A percentile compares a stretch with the other conserved stretches of the same genome.
Conservation (phyloP, 345 rosid genomes). For the Combretum micranthum region DNA sequence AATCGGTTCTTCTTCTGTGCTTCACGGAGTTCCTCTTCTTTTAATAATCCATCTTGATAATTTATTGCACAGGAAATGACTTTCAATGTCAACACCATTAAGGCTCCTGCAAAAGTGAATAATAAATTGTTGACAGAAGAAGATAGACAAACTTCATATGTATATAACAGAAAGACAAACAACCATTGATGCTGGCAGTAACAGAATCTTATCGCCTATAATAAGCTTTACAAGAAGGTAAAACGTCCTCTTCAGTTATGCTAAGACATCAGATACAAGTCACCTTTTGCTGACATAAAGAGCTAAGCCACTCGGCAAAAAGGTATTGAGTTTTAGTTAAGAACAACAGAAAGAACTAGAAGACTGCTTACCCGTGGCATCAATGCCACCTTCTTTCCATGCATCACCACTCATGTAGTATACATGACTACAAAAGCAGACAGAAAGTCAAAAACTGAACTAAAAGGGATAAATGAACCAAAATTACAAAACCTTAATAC, state of each 20-base stretch:
- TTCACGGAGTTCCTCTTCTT: conserved; percentile 71
- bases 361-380: conserved; percentile 71
- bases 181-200: too few relatives aligned
- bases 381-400: conserved; percentile 99
- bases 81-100: conserved; percentile 93
- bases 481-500: too few relatives aligned
- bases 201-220: too few relatives aligned
- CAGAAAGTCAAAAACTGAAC: conserved; percentile 25
- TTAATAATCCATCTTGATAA: conserved; percentile 72
- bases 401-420: conserved; percentile 99
- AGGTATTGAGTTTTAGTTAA: not conserved
- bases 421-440: conserved; percentile 62
- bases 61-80: conserved; percentile 90
- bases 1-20: conserved; percentile 79
- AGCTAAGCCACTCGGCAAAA: too few relatives aligned
- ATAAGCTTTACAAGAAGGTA: too few relatives aligned
- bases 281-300: too few relatives aligned
- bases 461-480: not conserved
- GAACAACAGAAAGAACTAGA: not conserved
- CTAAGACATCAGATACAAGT: too few relatives aligned
- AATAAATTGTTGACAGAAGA: not conserved
- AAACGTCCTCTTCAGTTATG: too few relatives aligned
- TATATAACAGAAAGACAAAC: too few relatives aligned
- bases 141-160: not conserved
- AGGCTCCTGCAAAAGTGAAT: conserved; percentile 50